phyloP scores from a whole-genome alignment of 768 basidiomycete species.

The Candolleomyces aberdarensis region DNA sequence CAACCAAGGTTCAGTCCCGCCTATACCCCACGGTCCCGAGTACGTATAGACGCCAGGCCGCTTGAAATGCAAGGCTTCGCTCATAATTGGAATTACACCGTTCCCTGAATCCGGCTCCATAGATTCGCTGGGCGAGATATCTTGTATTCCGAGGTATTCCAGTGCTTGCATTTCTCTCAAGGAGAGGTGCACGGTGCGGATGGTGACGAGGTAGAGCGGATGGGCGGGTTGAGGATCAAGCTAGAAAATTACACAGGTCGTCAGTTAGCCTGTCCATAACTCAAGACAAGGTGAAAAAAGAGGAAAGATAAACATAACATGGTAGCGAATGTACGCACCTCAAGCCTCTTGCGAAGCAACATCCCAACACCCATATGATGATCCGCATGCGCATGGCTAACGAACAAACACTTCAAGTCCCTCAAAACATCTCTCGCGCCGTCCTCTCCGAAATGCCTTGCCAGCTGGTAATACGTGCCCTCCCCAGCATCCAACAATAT shows the following conservation, averaged over 20 bases:
- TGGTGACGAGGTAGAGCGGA: slow-evolving; percentile 71
- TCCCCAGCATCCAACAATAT: slow-evolving; percentile 90
- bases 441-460: slow-evolving; percentile 66
- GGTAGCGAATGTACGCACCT: slow-evolving; percentile 36
- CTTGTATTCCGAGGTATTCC: slow-evolving; percentile 64
- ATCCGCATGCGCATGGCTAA: slow-evolving; percentile 91
- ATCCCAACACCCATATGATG: slow-evolving; percentile 85
- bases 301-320: not conserved
- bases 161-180: slow-evolving; percentile 71
- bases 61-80: slow-evolving; percentile 52
- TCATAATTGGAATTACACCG: slow-evolving; percentile 54
- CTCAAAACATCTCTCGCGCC: slow-evolving; percentile 57
- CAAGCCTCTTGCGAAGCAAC: slow-evolving; percentile 66
- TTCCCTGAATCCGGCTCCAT: slow-evolving; percentile 25
- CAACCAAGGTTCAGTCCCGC: slow-evolving; percentile 44
- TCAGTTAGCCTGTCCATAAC: not conserved
- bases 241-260: slow-evolving; percentile 30
- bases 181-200: slow-evolving; percentile 56
- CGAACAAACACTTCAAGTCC: slow-evolving; percentile 75
- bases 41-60: slow-evolving; percentile 32
- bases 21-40: slow-evolving; percentile 40
- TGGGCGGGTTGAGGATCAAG: slow-evolving; percentile 56
- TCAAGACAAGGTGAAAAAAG: not conserved
- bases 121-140: slow-evolving; percentile 17
- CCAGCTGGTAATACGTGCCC: slow-evolving; percentile 89